A percentile compares a stretch with the other conserved stretches of the same genome.
phyloP scores from a whole-genome alignment of 2,329 filamentous ascomycete genomes.

The Phoma sp. region DNA sequence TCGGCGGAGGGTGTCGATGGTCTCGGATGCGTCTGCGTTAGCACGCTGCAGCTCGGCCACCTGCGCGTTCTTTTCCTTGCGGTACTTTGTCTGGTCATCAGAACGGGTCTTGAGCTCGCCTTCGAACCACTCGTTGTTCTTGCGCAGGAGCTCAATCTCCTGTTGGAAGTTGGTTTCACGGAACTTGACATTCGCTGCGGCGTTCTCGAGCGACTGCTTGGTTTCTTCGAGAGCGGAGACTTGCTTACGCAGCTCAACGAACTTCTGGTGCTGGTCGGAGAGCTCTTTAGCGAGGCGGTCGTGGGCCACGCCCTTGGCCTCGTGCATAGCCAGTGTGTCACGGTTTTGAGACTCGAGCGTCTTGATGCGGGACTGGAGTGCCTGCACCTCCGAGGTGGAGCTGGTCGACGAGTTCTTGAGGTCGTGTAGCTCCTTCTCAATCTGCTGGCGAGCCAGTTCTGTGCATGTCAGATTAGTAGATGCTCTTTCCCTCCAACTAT shows the following conservation, averaged over 20 bases:
- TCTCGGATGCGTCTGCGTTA: conserved; percentile 82
- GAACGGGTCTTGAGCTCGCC: conserved; percentile 89
- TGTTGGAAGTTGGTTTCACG: conserved; percentile 89
- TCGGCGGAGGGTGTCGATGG: conserved; percentile 77
- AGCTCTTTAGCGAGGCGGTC: conserved; percentile 86
- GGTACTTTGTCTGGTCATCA: conserved; percentile 83
- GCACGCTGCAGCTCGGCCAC: conserved; percentile 87
- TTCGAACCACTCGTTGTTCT: conserved; percentile 93
- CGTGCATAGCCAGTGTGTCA: conserved; percentile 85
- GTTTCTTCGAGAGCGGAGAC: conserved; percentile 81
- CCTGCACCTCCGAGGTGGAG: conserved; percentile 76
- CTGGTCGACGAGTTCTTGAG: conserved; percentile 76
- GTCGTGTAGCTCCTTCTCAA: conserved; percentile 82
- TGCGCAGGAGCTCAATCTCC: conserved; percentile 85
- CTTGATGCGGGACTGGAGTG: conserved; percentile 80
- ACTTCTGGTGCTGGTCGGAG: conserved; percentile 86
- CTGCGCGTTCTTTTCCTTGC: conserved; percentile 91
- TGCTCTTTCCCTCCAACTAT: background rate
- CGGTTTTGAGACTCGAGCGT: conserved; percentile 91
- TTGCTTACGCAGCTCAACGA: conserved; percentile 81
- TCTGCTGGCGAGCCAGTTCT: conserved; percentile 77
- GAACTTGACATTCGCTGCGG: conserved; percentile 83
- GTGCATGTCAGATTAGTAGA: conserved; percentile 13
- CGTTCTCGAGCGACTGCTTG: conserved; percentile 80
- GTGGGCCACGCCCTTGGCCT: conserved; percentile 86